phyloP scores from a whole-genome alignment of 1,284 basidiomycete species.

The Waitea zeae region DNA sequence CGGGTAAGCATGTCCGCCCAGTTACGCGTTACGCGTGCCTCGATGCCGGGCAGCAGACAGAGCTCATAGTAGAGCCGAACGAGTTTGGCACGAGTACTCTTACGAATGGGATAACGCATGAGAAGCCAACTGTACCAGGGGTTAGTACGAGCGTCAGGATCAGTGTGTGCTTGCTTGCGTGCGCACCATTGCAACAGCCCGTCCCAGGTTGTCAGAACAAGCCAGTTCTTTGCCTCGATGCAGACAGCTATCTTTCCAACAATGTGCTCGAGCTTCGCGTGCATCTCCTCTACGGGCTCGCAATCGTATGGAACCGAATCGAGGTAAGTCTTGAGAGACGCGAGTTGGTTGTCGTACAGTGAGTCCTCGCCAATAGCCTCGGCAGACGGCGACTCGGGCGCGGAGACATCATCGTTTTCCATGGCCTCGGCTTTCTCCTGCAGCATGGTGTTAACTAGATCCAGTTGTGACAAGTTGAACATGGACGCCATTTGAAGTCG shows the following conservation, averaged over 20 bases:
- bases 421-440: constrained; percentile 18
- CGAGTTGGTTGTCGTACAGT: constrained; percentile 32
- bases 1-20: constrained; percentile 62
- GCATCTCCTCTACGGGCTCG: constrained; percentile 67
- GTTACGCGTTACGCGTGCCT: constrained; percentile 48
- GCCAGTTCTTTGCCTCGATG: constrained; percentile 64
- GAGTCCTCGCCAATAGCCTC: constrained; percentile 16
- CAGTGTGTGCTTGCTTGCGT: too few species aligned
- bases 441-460: too few species aligned
- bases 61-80: constrained; percentile 72
- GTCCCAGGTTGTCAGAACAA: constrained; percentile 53
- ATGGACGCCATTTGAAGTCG: constrained; percentile 20
- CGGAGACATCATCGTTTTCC: constrained; percentile 34
- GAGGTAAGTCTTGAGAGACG: constrained; percentile 43
- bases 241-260: constrained; percentile 58
- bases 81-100: constrained; percentile 58
- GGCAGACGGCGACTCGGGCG: constrained; percentile 22
- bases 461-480: too few species aligned
- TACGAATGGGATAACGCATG: constrained; percentile 68
- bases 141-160: too few species aligned
- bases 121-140: constrained; percentile 76
- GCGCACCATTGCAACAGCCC: constrained; percentile 56
- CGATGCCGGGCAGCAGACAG: constrained; percentile 56
- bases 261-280: constrained; percentile 54
- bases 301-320: constrained; percentile 61